Conservation (phyloP, 1,284 basidiomycete species). For the Puccinia triticina region DNA sequence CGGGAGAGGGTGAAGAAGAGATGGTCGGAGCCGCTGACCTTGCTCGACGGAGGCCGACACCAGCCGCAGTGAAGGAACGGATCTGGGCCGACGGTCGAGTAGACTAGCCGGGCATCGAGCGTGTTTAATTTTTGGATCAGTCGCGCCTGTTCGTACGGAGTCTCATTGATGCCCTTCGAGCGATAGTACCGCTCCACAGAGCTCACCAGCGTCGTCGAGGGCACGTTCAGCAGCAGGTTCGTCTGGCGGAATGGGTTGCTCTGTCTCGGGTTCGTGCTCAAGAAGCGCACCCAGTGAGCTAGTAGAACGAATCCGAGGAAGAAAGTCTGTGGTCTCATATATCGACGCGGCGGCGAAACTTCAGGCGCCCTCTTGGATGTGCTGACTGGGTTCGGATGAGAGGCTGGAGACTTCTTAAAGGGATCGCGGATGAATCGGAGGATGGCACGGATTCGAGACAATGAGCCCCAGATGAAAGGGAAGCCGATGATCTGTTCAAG, state of each 20-base stretch:
- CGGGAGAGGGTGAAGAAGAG: slow-evolving; percentile 8
- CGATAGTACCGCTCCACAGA: slow-evolving; percentile 20
- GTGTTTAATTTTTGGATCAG: slow-evolving; percentile 36
- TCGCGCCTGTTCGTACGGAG: slow-evolving; percentile 18
- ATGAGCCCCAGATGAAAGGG: slow-evolving; percentile 34
- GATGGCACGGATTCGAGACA: slow-evolving; percentile 17
- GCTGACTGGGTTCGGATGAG: background rate
- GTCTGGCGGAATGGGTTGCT: slow-evolving; percentile 39
- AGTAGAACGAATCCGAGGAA: background rate
- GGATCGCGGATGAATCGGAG: slow-evolving; percentile 4
- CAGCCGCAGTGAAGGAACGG: slow-evolving; percentile 35
- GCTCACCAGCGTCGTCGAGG: slow-evolving; percentile 11
- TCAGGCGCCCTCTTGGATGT: background rate
- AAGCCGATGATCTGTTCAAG: slow-evolving; percentile 36
- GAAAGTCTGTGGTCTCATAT: background rate
- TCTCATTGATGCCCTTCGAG: background rate
- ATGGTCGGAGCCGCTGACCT: slow-evolving; percentile 28
- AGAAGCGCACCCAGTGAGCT: background rate
- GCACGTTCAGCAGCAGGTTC: background rate
- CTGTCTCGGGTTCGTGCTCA: background rate
- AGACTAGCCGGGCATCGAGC: slow-evolving; percentile 35
- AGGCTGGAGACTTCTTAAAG: background rate
- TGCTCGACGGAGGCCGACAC: slow-evolving; percentile 39
- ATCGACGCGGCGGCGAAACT: background rate
- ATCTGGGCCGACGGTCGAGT: slow-evolving; percentile 23